phyloP scores from a whole-genome alignment of 768 basidiomycete genomes.

The Boletellus sp. region DNA sequence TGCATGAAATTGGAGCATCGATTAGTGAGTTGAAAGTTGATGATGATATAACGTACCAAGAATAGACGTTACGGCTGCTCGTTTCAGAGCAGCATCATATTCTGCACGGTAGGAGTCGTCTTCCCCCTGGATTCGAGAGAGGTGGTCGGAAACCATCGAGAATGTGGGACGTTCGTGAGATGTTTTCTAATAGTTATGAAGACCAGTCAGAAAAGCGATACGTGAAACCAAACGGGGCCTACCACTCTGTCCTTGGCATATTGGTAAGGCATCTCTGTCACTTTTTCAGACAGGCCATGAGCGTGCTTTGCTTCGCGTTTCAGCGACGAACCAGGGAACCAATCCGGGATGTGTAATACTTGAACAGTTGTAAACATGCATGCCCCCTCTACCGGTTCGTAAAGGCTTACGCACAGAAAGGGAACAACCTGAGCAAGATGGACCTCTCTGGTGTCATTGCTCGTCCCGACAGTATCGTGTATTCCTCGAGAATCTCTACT shows the following conservation, averaged over 20 bases:
- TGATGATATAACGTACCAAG: not conserved
- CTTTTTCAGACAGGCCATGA: not conserved
- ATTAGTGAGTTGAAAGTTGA: not conserved
- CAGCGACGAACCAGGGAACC: conserved; percentile 13
- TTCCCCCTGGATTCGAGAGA: not conserved
- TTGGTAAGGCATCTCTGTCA: conserved; percentile 4
- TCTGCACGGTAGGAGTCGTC: not conserved
- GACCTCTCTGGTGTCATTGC: conserved; percentile 2
- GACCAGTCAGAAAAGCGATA: not conserved
- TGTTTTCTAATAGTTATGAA: not conserved
- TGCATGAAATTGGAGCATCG: not conserved
- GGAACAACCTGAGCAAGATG: conserved; percentile 1
- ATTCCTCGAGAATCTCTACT: not conserved
- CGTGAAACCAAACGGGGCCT: not conserved
- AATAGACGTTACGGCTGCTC: not conserved
- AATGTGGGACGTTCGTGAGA: not conserved
- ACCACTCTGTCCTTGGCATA: conserved; percentile 5
- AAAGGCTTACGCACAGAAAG: conserved; percentile 2
- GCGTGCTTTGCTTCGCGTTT: not conserved
- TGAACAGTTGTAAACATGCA: not conserved
- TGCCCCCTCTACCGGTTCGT: not conserved
- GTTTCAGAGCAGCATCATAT: conserved; percentile 2
- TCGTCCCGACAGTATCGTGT: not conserved
- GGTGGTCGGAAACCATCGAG: conserved; percentile 5
- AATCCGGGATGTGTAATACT: conserved; percentile 24